Evolutionary conservation across 2,329 filamentous ascomycete genomes (phyloP), one percentile per base, ranked within the genome.

Genomic region (Penicillium sp.): DNA sequence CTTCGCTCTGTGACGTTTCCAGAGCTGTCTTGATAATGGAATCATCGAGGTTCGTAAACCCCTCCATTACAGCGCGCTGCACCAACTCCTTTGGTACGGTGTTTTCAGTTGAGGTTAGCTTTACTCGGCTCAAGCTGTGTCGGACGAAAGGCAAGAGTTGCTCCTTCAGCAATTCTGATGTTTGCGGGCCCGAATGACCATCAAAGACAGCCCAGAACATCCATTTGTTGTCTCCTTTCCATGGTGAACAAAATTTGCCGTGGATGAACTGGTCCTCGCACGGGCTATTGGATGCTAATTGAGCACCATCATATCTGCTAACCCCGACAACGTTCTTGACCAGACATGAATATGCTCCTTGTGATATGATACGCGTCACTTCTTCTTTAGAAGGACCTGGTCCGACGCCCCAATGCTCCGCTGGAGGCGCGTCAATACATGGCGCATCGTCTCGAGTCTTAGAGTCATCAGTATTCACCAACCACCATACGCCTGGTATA

Each of bases 171-270:
- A 66, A 34, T 1, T 61, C 58, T 11, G 60, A 55, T 11, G 60
- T 66, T 36, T 66, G 63, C 37, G 47, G 55, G 4, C 62, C 63
- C 4, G 46, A 29, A 58, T 75, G 72, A 1, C 72, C 72, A 44
- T 75, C 72, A 33, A 72, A 74, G 25, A 74, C 63, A 8, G 55
- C 67, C 69, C 70, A 74, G 9, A 56, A 54, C 56, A 64, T 60
- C 64, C 66, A 69, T 25, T 66, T 46, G 13, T 48, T 31, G 11
- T 48, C 53, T 2, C 58, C 54, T 14, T 56, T 53, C 51, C 52
- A 57, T 8, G 59, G 60, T 1, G 64, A 62, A 10, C 53, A 40
- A 39, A 64, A 30, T 46, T 57, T 53, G 1, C 60, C 61, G 50
- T 66, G 64, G 10, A 50, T 51, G 39, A 62, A 66, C 9, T 39